Base-by-base conservation (phyloP, 75 land plant species). In the Isoetes taiwanensis region DNA sequence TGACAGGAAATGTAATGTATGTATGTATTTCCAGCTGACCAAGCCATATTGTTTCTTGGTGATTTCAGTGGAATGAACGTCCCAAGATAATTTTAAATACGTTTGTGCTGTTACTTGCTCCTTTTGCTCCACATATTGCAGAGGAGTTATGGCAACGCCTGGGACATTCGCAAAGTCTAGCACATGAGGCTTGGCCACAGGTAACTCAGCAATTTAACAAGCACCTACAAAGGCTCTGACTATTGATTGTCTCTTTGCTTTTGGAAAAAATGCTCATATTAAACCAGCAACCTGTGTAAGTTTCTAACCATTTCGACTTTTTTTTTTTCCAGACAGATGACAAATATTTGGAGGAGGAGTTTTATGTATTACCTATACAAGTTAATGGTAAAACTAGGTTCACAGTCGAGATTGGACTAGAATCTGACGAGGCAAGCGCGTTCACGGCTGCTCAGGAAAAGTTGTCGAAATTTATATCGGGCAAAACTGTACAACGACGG, bases 381-480 rank as follows among this genome's bases (percentile, higher is more conserved):
- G 76, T 90, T 26, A 90, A 90, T 71, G 97, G 97, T 28, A 90
- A 90, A 42, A 86, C 78, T 21, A 71, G 91, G 67, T 86, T 91
- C 11, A 90, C 84, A 10, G 66, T 90, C 17, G 61, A 76, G 48
- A 74, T 90, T 1, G 82, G 77, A 5, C 56, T 63, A 63, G 70
- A 43, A 21, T 73, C 80, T 43, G 65, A 78, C 1, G 88, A 86
- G 42, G 87, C 73, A 33, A 78, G 74, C 31, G 94, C 76, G 41
- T 71, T 86, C 37, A 67, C 41, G 34, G 62, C 78, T 34, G 97
- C 80, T 25, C 81, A 86, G 55, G 73, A 66, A 21, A 79, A 73
- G 58, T 62, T 90, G 6, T 60, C 72, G 29, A 86, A 80, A 59
- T 80, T 72, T 64, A 41, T 90, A 30, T 39, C 25, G 56, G 90